Percentiles rank a stretch among this genome's conserved stretches.
Evolutionary conservation across 139 green algal genomes (phyloP).

Genomic region (Coelastrella sp.): DNA sequence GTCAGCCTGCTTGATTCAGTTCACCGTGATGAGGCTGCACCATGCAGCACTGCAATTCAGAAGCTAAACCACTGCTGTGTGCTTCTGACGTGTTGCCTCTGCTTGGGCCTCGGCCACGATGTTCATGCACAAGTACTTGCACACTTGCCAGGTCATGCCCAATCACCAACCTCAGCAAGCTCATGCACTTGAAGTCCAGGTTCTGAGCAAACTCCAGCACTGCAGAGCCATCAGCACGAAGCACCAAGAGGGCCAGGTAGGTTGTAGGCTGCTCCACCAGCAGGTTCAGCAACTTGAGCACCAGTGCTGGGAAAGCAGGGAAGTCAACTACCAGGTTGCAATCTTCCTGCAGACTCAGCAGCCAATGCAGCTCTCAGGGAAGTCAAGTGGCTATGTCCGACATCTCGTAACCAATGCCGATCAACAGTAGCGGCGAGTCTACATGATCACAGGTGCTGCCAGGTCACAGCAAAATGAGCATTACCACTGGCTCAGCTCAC

Average conservation of each 20-base stretch:
- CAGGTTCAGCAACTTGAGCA: conserved; percentile 30
- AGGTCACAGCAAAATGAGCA: neutral
- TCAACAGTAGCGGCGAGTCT: too few species aligned
- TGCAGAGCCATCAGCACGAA: conserved; percentile 4
- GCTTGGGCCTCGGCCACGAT: too few species aligned
- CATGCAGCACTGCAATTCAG: too few species aligned
- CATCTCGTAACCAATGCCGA: too few species aligned
- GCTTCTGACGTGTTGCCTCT: too few species aligned
- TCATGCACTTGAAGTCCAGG: neutral
- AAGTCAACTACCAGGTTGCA: conserved; percentile 21
- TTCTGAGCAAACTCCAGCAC: conserved; percentile 36
- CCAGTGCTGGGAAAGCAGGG: neutral
- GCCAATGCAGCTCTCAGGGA: too few species aligned
- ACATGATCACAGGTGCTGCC: neutral
- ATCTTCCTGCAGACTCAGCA: neutral
- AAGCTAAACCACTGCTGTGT: too few species aligned
- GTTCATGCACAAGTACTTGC: too few species aligned
- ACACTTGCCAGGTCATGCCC: neutral
- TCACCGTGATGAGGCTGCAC: too few species aligned
- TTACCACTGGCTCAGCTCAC: too few species aligned
- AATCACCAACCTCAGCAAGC: neutral
- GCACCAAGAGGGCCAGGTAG: conserved; percentile 12
- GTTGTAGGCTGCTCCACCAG: conserved; percentile 27
- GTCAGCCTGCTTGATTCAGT: too few species aligned
- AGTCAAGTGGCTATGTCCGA: too few species aligned